phyloP scores from a whole-genome alignment of 2,329 filamentous ascomycete species.

The Cytospora piceicola region DNA sequence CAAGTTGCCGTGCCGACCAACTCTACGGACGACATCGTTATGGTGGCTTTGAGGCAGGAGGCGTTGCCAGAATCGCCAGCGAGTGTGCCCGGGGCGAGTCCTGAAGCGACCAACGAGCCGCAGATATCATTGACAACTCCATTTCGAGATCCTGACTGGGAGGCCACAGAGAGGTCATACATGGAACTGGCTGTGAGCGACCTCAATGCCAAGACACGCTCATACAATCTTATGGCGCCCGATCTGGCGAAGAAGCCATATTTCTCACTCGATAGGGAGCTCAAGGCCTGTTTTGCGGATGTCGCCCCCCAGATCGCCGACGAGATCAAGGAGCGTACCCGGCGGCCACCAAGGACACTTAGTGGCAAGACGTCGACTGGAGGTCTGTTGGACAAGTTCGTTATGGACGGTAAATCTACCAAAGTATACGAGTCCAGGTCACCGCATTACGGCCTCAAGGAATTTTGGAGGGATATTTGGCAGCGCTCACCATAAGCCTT shows the following conservation, averaged over 20 bases:
- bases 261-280: constrained; percentile 79
- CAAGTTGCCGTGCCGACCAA: constrained; percentile 53
- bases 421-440: constrained; percentile 74
- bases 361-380: constrained; percentile 44
- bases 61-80: constrained; percentile 29
- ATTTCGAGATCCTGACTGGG: constrained; percentile 80
- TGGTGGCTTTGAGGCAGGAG: constrained; percentile 49
- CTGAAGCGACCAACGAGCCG: constrained; percentile 25
- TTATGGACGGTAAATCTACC: constrained; percentile 52
- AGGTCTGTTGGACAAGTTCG: constrained; percentile 66
- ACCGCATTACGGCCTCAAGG: constrained; percentile 80
- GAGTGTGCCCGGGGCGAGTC: constrained; percentile 23
- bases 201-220: constrained; percentile 78
- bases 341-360: constrained; percentile 46
- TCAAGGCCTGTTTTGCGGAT: constrained; percentile 80
- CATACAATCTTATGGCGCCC: constrained; percentile 95
- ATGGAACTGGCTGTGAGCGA: constrained; percentile 75
- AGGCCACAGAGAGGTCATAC: constrained; percentile 73
- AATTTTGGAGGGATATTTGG: constrained; percentile 88
- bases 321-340: constrained; percentile 72
- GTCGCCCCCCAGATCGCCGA: constrained; percentile 76
- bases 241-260: constrained; percentile 93
- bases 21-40: constrained; percentile 52
- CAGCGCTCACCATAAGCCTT: constrained; percentile 29
- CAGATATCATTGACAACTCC: constrained; percentile 53